Evolutionary conservation across 2,329 filamentous ascomycete genomes (phyloP), one percentile per base, ranked within the genome.

Genomic region (Xylariomycetidae sp.): DNA sequence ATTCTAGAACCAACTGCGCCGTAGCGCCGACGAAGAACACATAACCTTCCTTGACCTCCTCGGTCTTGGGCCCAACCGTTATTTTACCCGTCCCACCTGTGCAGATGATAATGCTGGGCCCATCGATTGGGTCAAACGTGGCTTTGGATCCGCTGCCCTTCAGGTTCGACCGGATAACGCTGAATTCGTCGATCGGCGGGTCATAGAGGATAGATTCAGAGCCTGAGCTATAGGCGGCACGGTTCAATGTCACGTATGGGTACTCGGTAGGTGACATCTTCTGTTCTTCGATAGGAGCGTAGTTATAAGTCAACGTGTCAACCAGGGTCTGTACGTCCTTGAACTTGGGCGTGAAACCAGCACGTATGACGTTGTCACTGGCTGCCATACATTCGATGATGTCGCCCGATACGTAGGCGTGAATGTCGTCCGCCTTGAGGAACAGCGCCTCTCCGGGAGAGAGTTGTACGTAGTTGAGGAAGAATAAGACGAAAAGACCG

Each of bases 351-450:
- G 92, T 98, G 63, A 98, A 92, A 27, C 92, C 92, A 0, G 92
- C 92, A 36, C 92, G 88, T 32, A 98, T 89, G 22, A 98, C 92
- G 48, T 98, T 98, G 72, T 98, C 92, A n/a, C 87, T 94, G 7
- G 88, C 84, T 0, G 92, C 92, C 92, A 98, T 98, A 70, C 92
- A 98, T 64, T 98, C 92, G 58, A 98, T 88, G 49, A 98, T 95
- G 55, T 98, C 90, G 39, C 87, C 87, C 3, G 82, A 87, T 27
- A 94, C 66, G 61, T 98, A 98, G 30, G 92, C 92, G 59, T 98
- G 92, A 51, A 97, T 97, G 54, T 97, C 92, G 54, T 98, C 90
- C 6, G 92, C 92, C 52, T 88, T 87, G 22, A 98, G 73, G 66
- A 97, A 98, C 70, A 98, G 85, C 7, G 90, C 92, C 64, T 98